These are phyloP conservation scores for Chenopodium berlandieri DNA, from an alignment of 148 eudicot species.

Conservation along the genomic window DNA sequence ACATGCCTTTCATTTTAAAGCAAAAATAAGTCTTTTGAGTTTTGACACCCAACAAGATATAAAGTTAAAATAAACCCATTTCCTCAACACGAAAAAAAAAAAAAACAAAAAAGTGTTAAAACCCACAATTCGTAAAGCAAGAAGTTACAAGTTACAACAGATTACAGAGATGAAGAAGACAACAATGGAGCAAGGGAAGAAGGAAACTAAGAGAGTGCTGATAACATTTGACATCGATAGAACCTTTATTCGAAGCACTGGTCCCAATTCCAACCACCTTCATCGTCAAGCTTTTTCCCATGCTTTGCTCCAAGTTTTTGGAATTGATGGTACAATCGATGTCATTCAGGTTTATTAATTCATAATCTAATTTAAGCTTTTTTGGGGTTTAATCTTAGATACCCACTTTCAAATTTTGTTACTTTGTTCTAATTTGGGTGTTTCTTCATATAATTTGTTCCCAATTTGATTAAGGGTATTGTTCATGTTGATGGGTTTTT, in stretches of 20 bases:
- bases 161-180: neutral
- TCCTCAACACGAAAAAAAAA: no score
- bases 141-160: no score
- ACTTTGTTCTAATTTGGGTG: neutral
- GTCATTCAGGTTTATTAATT: slow-evolving; percentile 3
- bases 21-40: no score
- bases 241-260: slow-evolving; percentile 21
- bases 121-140: no score
- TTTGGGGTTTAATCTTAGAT: neutral
- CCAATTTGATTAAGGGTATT: neutral
- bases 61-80: no score
- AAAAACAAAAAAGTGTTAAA: no score
- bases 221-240: slow-evolving; percentile 24
- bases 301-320: slow-evolving; percentile 21
- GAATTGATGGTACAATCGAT: slow-evolving; percentile 16
- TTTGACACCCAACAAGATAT: no score
- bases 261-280: slow-evolving; percentile 11
- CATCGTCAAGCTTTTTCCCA: slow-evolving; percentile 25
- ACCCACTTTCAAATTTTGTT: neutral
- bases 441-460: neutral
- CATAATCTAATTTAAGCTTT: neutral
- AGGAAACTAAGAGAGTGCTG: slow-evolving; percentile 10
- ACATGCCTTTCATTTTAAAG: no score
- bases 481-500: neutral
- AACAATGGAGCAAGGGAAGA: slow-evolving; percentile 17